These are phyloP conservation scores for Harringtonia aguacate DNA, from an alignment of 2,329 filamentous ascomycete species.

Conservation along the genomic window DNA sequence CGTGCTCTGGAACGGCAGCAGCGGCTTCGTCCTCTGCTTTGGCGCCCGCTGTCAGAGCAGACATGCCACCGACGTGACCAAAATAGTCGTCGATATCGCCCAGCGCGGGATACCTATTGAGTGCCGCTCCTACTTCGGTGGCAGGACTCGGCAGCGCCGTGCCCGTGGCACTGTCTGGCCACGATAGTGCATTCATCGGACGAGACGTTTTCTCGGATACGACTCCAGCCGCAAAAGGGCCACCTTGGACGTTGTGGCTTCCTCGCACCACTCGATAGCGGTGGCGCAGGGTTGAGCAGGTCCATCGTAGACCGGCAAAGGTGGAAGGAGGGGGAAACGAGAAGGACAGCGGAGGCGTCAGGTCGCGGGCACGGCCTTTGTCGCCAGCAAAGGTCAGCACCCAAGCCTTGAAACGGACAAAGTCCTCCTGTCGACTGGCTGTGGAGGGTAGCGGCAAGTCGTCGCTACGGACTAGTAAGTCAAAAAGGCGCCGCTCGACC, in stretches of 20 bases:
- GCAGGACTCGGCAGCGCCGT: conserved; percentile 2
- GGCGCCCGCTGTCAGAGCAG: too few relatives aligned
- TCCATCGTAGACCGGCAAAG: conserved; percentile 60
- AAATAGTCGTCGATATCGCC: neutral
- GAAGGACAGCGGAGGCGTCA: neutral
- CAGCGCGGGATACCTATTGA: neutral
- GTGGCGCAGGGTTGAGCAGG: conserved; percentile 56
- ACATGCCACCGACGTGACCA: neutral
- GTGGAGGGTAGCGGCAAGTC: neutral
- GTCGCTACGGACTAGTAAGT: conserved; percentile 36
- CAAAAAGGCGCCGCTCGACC: conserved; percentile 40
- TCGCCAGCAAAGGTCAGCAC: conserved; percentile 44
- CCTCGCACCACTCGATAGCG: conserved; percentile 60
- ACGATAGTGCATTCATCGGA: neutral
- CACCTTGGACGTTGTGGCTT: conserved; percentile 11
- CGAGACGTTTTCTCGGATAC: conserved; percentile 3
- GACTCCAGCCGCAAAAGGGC: conserved; percentile 5
- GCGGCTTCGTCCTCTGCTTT: too few relatives aligned
- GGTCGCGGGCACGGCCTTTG: conserved; percentile 37
- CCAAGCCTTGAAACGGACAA: conserved; percentile 60
- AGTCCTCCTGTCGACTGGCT: conserved; percentile 26
- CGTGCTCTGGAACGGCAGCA: conserved; percentile 16
- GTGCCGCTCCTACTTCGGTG: neutral
- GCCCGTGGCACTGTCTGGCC: neutral
- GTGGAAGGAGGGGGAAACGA: conserved; percentile 30